Evolutionary conservation across 208 protist genomes (phyloP), one percentile per base, ranked within the genome.

Genomic region (Trypanosoma mega): DNA sequence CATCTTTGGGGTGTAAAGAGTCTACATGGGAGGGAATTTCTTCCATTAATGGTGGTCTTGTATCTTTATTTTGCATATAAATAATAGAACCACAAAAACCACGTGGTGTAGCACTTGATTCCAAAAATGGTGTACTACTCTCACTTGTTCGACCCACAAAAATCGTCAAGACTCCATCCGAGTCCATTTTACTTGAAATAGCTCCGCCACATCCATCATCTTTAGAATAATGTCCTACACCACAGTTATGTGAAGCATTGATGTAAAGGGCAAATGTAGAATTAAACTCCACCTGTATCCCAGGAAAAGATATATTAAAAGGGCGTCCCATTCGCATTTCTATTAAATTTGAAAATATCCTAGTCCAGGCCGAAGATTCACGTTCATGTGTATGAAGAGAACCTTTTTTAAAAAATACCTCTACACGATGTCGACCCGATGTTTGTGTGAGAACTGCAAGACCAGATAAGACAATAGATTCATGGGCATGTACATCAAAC

Each of bases 211-310:
- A 91, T 11, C 87, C 87, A 46, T 91, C 83, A 52, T 94, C 87
- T 59, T 89, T 82, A 33, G 77, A 67, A 66, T 90, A 96, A 54
- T 90, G 86, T 43, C 90, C 82, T 33, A 96, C 74, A 14, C 83
- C 87, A 66, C 81, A 96, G 76, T 93, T 96, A 64, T 93, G 83
- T 3, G 84, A 90, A 9, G 85, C 85, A 74, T 96, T 92, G 52
- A 96, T 78, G 66, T 93, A 96, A 18, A 96, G 78, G 16, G 87
- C 65, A 64, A 96, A 94, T 4, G 78, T 90, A 31, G 68, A 66
- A 47, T 76, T 74, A 5, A 74, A 58, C 14, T 90, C 85, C 11
- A 94, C 63, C 29, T 72, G 57, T 18, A 92, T 77, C 9, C 41
- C 30, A 61, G 68, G 21, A 63, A 94, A 88, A 23, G 66, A 77